These are phyloP conservation scores for Xerocomellus amylosporus DNA, from an alignment of 768 basidiomycete genomes.

Conservation along the genomic window DNA sequence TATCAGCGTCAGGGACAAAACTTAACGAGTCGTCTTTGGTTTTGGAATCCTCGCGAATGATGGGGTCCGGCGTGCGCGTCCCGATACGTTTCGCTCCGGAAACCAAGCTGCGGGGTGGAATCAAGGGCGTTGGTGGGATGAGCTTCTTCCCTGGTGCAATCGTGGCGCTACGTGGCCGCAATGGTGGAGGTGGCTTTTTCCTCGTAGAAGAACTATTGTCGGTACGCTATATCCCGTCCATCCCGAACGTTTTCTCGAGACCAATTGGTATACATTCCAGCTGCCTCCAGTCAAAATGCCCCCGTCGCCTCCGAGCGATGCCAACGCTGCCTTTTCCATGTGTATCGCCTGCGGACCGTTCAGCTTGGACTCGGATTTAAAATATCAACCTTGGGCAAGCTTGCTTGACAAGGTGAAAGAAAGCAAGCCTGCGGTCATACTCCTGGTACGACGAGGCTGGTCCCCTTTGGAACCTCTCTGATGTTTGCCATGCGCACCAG, in stretches of 20 bases:
- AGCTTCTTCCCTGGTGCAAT: conserved; percentile 89
- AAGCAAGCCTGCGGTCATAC: conserved; percentile 68
- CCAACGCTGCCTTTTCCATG: conserved; percentile 56
- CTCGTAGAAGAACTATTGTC: conserved; percentile 75
- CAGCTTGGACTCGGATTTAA: conserved; percentile 73
- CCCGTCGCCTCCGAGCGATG: conserved; percentile 31
- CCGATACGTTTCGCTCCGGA: conserved; percentile 67
- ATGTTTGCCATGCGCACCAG: conserved; percentile 39
- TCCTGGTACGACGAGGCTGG: conserved; percentile 55
- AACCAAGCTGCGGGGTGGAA: conserved; percentile 62
- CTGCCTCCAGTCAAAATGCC: conserved; percentile 59
- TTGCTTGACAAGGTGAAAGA: conserved; percentile 60
- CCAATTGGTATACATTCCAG: conserved; percentile 35
- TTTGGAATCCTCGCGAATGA: conserved; percentile 81
- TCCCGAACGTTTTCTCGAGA: not conserved
- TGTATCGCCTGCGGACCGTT: conserved; percentile 83
- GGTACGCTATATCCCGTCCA: conserved; percentile 44
- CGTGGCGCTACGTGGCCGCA: conserved; percentile 81
- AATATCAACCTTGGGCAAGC: conserved; percentile 66
- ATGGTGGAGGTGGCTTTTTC: conserved; percentile 89
- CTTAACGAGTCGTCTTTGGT: conserved; percentile 70
- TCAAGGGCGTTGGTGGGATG: conserved; percentile 58
- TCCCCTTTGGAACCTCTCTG: not conserved
- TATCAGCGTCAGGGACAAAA: conserved; percentile 53
- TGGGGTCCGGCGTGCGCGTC: conserved; percentile 62